These are phyloP conservation scores for Tolypocladium tundrense DNA, from an alignment of 2,329 filamentous ascomycete genomes.

Conservation along the genomic window DNA sequence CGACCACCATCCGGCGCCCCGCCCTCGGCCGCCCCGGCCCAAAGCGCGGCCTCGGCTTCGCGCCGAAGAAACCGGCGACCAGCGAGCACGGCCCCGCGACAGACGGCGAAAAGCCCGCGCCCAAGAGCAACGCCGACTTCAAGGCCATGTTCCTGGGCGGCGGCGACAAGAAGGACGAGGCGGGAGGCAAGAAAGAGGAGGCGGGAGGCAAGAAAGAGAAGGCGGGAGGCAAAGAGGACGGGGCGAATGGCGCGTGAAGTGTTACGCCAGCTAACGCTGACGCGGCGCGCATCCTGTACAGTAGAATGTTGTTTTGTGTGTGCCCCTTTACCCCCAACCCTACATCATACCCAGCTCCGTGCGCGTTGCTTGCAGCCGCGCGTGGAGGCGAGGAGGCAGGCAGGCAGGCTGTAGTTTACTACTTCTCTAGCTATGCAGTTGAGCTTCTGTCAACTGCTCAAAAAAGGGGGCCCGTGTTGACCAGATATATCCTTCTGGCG, in stretches of 20 bases:
- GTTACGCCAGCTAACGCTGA: background rate
- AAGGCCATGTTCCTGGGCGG: conserved; percentile 38
- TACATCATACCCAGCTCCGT: background rate
- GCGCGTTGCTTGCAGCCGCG: background rate
- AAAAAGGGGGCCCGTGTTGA: background rate
- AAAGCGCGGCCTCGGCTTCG: conserved; percentile 35
- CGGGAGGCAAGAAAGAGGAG: background rate
- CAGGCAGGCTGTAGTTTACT: background rate
- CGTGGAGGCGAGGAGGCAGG: conserved; percentile 27
- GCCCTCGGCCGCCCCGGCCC: conserved; percentile 26
- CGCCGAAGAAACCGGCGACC: conserved; percentile 13
- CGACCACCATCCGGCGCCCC: conserved; percentile 30
- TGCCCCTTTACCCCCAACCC: background rate
- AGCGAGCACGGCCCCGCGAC: conserved; percentile 14
- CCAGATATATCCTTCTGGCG: background rate
- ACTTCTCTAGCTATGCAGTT: background rate
- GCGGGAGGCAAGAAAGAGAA: background rate
- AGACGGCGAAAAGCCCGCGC: conserved; percentile 11
- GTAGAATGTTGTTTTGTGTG: conserved; percentile 31
- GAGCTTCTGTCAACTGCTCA: background rate
- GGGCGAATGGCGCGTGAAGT: background rate
- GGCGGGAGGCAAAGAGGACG: background rate
- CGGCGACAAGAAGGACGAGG: conserved; percentile 3
- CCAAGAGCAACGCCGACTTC: conserved; percentile 48
- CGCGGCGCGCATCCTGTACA: background rate